Evolutionary conservation across 306 rosid genomes (phyloP).

Genomic region (Corylus avellana): DNA sequence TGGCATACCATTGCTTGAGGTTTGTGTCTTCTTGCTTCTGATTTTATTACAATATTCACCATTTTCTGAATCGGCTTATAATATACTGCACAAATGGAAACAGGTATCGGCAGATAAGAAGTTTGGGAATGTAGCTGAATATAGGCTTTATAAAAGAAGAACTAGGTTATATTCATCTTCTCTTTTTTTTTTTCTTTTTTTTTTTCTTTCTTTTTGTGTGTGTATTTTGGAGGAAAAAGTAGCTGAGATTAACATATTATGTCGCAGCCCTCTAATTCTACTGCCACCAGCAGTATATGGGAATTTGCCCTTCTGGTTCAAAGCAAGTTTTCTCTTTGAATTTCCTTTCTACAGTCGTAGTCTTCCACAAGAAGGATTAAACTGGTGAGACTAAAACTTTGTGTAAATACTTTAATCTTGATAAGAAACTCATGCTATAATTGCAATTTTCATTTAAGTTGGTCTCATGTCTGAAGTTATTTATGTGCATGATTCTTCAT

Average conservation of each 20-base stretch:
- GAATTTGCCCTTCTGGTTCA: conserved; percentile 83
- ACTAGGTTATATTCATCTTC: conserved; percentile 60
- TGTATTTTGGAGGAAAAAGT: conserved; percentile 21
- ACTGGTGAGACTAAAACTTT: conserved; percentile 63
- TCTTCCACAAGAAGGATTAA: conserved; percentile 47
- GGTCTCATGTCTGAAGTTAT: not conserved
- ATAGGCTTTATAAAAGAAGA: conserved; percentile 61
- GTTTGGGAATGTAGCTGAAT: conserved; percentile 68
- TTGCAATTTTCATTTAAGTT: not conserved
- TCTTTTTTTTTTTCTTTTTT: conserved; percentile 20
- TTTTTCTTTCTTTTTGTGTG: not conserved
- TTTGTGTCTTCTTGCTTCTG: conserved; percentile 43
- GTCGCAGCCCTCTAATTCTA: conserved; percentile 86
- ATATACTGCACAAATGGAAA: conserved; percentile 31
- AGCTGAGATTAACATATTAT: conserved; percentile 29
- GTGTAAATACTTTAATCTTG: conserved; percentile 6
- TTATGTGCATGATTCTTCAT: not conserved
- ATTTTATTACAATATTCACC: conserved; percentile 13
- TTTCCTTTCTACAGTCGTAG: conserved; percentile 75
- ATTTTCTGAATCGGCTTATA: conserved; percentile 21
- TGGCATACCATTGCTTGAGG: conserved; percentile 96
- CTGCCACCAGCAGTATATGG: conserved; percentile 66
- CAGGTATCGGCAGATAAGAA: conserved; percentile 95
- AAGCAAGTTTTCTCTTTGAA: conserved; percentile 66
- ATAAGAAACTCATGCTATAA: not conserved